Evolutionary conservation across 164 flowering plant genomes (phyloP).

Genomic region (Chloranthus sessilifolius): DNA sequence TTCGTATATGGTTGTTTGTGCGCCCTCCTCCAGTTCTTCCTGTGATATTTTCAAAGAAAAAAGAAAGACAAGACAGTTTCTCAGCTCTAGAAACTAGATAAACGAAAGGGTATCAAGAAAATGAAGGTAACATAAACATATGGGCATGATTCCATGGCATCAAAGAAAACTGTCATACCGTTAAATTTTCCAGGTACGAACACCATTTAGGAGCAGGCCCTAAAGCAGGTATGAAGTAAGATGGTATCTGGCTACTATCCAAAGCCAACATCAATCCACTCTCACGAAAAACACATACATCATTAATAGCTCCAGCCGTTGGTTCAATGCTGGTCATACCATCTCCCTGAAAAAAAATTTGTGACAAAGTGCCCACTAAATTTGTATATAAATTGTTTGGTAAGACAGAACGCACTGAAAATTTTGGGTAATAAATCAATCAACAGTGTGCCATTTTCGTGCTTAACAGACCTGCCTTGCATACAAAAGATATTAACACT

Average conservation of each 20-base stretch:
- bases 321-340: conserved; percentile 94
- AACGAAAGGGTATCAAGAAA: neutral
- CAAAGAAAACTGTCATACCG: conserved; percentile 36
- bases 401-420: too few relatives aligned
- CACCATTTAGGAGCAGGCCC: conserved; percentile 99
- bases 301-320: conserved; percentile 71
- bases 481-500: too few relatives aligned
- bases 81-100: neutral
- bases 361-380: neutral
- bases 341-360: conserved; percentile 57
- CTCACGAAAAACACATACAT: conserved; percentile 62
- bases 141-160: neutral
- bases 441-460: too few relatives aligned
- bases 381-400: too few relatives aligned
- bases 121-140: neutral
- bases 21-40: conserved; percentile 92
- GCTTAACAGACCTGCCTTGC: too few relatives aligned
- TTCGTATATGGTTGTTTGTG: conserved; percentile 74
- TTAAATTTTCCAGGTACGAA: conserved; percentile 68
- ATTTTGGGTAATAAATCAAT: too few relatives aligned
- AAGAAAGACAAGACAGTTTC: neutral
- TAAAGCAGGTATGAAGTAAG: conserved; percentile 81
- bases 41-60: conserved; percentile 23
- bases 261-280: conserved; percentile 94
- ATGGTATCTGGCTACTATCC: conserved; percentile 79